Evolutionary conservation across 768 basidiomycete genomes (phyloP).

Genomic region (Lactifluus piperatus): DNA sequence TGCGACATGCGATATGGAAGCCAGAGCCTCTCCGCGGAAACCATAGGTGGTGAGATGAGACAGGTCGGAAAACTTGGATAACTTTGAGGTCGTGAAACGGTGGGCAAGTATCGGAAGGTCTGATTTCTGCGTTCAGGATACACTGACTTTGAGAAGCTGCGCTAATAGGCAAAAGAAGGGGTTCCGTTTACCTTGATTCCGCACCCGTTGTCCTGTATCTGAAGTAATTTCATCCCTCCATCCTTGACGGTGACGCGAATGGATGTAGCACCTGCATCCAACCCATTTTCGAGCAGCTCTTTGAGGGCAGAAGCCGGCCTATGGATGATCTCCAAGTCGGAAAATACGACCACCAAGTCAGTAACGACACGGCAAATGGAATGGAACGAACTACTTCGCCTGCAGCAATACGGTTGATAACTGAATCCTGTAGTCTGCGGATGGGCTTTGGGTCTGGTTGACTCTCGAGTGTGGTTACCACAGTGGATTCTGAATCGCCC

Average conservation of each 20-base stretch:
- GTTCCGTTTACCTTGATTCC: conserved; percentile 86
- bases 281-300: conserved; percentile 87
- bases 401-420: conserved; percentile 29
- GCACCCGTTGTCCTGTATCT: conserved; percentile 95
- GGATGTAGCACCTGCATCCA: conserved; percentile 87
- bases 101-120: conserved; percentile 90
- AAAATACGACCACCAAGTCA: conserved; percentile 26
- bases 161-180: neutral
- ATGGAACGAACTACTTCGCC: conserved; percentile 42
- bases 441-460: conserved; percentile 18
- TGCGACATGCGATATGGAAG: conserved; percentile 91
- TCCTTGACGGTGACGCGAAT: conserved; percentile 89
- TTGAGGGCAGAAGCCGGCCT: conserved; percentile 92
- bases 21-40: conserved; percentile 94
- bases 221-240: conserved; percentile 88
- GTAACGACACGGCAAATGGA: neutral
- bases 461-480: neutral
- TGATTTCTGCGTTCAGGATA: conserved; percentile 44
- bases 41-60: conserved; percentile 84
- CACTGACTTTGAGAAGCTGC: neutral
- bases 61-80: conserved; percentile 80
- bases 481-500: neutral
- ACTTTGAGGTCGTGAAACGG: conserved; percentile 92
- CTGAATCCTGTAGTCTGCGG: conserved; percentile 14
- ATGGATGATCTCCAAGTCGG: conserved; percentile 58